phyloP scores from a whole-genome alignment of 2,329 filamentous ascomycete species.

The Podosphaera fusca region DNA sequence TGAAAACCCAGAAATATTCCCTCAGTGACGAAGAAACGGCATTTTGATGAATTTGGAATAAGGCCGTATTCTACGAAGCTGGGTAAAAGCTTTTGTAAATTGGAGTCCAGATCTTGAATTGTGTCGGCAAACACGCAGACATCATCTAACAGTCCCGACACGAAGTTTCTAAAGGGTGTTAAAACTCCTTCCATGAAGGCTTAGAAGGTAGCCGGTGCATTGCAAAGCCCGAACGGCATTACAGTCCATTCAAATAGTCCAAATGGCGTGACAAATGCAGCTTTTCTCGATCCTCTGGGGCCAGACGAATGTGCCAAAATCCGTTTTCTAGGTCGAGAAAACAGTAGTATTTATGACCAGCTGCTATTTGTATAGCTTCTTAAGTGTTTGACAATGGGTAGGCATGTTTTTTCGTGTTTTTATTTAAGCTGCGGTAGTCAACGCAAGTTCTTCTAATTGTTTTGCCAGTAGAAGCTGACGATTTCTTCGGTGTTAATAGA shows the following conservation, averaged over 20 bases:
- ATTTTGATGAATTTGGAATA: neutral
- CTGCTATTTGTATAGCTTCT: neutral
- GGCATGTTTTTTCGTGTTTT: neutral
- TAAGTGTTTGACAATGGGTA: neutral
- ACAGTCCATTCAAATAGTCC: neutral
- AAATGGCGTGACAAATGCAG: neutral
- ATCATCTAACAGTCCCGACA: neutral
- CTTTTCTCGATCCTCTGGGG: neutral
- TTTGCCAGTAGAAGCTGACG: neutral
- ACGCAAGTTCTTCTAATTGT: neutral
- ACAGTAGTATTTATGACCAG: neutral
- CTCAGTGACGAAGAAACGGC: neutral
- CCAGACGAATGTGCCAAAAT: neutral
- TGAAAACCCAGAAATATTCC: neutral
- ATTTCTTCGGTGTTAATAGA: neutral
- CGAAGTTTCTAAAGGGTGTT: neutral
- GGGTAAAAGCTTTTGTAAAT: neutral
- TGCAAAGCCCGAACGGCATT: neutral
- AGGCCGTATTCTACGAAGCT: neutral
- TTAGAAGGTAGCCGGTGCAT: neutral
- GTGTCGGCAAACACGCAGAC: neutral
- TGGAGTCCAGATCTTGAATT: neutral
- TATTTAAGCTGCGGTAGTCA: neutral
- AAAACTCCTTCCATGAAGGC: neutral
- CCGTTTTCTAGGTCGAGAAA: neutral